Base-by-base conservation (phyloP, 2,329 filamentous ascomycete species). In the Colletotrichum liriopes region DNA sequence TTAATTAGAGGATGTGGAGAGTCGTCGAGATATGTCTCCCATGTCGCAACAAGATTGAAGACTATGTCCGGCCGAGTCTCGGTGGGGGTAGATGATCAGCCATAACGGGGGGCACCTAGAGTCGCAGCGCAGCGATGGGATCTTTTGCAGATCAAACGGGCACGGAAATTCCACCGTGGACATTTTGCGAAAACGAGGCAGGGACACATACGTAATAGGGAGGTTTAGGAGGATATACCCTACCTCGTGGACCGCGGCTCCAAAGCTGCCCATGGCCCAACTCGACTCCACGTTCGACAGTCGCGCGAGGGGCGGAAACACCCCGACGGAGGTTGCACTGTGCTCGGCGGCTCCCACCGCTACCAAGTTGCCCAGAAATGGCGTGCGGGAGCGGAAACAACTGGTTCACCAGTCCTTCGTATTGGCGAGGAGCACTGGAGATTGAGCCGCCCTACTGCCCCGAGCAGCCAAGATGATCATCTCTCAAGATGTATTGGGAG, bases 401-500 rank as follows among this genome's bases (percentile, higher is more conserved):
- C 32, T 37, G 41, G 37, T 41, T 32, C 23, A 29, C 52, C 29
- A 39, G 26, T 45, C 14, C 20, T 39, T 64, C 56, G 41, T 20
- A 9, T 35, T n/a, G 26, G n/a, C 26, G 23, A 29, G 14, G 49
- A 49, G 20, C 2, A 49, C 8, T 23, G n/a, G 45, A 49, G 45
- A 20, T 11, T 23, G n/a, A n/a, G 20, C 45, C 20, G 32, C 54
- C 20, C 18, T 9, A 11, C 9, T 45, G 14, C 9, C 41, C 41
- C 5, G 56, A 52, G 56, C 20, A 63, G 54, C 67, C 54, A 70
- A 60, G 62, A 55, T 20, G 54, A 70, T 66, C 45, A 55, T 39
- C 67, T 55, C 29, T 47, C 49, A 45, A 59, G 18, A 45, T 32
- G 41, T 61, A 41, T 67, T 67, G 67, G 67, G 63, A 61, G 41